phyloP scores from a whole-genome alignment of 139 green algal genomes.

The Trebouxia sp. region DNA sequence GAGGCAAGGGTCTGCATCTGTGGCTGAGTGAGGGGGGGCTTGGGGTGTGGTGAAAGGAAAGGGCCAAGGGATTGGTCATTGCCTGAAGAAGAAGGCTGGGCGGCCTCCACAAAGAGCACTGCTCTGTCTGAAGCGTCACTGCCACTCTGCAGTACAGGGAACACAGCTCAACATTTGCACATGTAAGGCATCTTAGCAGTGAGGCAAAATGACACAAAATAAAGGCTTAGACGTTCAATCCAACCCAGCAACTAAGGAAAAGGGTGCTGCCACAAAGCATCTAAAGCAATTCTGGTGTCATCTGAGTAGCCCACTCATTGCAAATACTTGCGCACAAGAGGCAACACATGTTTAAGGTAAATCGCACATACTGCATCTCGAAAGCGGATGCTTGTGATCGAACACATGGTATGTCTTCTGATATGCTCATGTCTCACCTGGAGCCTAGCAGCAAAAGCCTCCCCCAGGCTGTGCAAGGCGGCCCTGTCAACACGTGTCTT shows the following conservation, averaged over 20 bases:
- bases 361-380: background rate
- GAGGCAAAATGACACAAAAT: background rate
- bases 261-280: too few species aligned
- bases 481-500: slow-evolving; percentile 20
- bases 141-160: background rate
- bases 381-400: background rate
- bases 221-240: background rate
- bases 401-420: background rate
- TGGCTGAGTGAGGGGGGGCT: background rate
- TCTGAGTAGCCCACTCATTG: background rate
- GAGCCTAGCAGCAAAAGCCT: slow-evolving; percentile 17
- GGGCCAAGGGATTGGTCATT: background rate
- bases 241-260: too few species aligned
- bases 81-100: background rate
- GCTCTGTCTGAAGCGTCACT: background rate
- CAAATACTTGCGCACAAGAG: background rate
- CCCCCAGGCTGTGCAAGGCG: slow-evolving; percentile 3
- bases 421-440: background rate
- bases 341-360: background rate
- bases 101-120: background rate
- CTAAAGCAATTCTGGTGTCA: too few species aligned
- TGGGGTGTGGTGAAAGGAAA: background rate
- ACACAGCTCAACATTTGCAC: background rate
- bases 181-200: background rate
- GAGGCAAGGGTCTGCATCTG: too few species aligned